Evolutionary conservation across 1,284 basidiomycete species (phyloP).

Genomic region (Ceratobasidium sp.): DNA sequence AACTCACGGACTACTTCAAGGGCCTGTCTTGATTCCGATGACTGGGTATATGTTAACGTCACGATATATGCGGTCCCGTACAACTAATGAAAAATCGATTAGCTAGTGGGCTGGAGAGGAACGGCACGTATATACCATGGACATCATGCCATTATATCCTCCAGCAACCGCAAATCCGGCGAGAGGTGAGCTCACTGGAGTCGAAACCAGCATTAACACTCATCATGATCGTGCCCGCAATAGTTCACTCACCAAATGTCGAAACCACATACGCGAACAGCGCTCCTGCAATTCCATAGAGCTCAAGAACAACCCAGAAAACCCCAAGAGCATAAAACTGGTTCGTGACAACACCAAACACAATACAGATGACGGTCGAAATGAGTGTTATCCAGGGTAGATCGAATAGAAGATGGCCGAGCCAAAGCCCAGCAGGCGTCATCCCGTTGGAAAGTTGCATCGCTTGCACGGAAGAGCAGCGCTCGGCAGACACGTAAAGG

Average conservation of each 20-base stretch:
- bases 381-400: slow-evolving; percentile 67
- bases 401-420: slow-evolving; percentile 82
- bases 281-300: slow-evolving; percentile 75
- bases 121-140: slow-evolving; percentile 62
- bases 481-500: slow-evolving; percentile 76
- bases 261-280: slow-evolving; percentile 76
- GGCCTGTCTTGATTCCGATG: slow-evolving; percentile 63
- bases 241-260: slow-evolving; percentile 57
- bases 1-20: slow-evolving; percentile 69
- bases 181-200: slow-evolving; percentile 66
- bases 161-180: slow-evolving; percentile 78
- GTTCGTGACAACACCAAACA: slow-evolving; percentile 67
- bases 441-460: slow-evolving; percentile 84
- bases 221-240: neutral
- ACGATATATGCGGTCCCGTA: slow-evolving; percentile 74
- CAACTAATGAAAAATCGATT: slow-evolving; percentile 57
- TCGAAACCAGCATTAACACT: neutral
- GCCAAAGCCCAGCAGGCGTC: slow-evolving; percentile 77
- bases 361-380: slow-evolving; percentile 70
- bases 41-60: slow-evolving; percentile 74
- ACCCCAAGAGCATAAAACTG: slow-evolving; percentile 79
- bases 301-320: slow-evolving; percentile 75
- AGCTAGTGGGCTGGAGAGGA: neutral
- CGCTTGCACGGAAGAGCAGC: slow-evolving; percentile 73
- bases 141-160: slow-evolving; percentile 78